Conservation (phyloP, 768 basidiomycete genomes). For the Gymnopilus junonius region DNA sequence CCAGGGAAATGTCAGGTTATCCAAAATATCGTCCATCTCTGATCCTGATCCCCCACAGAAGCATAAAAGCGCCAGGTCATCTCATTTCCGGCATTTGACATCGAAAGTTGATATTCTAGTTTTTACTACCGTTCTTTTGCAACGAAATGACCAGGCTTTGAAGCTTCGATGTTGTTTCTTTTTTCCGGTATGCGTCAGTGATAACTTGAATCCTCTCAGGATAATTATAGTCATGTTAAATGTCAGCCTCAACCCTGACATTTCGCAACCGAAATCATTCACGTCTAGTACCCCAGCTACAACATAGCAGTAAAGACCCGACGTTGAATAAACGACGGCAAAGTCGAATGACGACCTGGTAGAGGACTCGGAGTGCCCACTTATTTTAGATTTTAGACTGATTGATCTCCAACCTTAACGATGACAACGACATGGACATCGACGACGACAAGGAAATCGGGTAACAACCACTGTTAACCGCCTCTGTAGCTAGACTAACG, state of each 20-base stretch:
- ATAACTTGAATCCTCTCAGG: background rate
- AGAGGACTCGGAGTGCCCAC: background rate
- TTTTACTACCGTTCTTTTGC: too few relatives aligned
- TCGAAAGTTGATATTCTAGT: too few relatives aligned
- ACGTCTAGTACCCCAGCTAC: background rate
- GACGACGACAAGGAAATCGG: background rate
- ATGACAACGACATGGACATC: background rate
- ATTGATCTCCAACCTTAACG: background rate
- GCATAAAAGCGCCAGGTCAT: background rate
- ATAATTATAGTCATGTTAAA: background rate
- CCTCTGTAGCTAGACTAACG: background rate
- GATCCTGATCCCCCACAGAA: too few relatives aligned
- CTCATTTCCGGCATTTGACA: background rate
- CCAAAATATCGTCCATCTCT: background rate
- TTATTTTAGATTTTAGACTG: background rate
- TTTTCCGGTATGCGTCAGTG: background rate
- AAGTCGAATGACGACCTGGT: background rate
- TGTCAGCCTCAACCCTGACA: background rate
- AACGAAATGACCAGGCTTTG: background rate
- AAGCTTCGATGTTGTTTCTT: background rate
- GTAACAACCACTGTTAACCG: too few relatives aligned
- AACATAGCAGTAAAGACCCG: background rate
- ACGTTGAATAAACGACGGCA: background rate
- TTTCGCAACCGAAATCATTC: conserved; percentile 2
- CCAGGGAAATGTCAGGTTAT: background rate